Conservation (phyloP, 352 stramenopile species). For the Bremia lactucae region DNA sequence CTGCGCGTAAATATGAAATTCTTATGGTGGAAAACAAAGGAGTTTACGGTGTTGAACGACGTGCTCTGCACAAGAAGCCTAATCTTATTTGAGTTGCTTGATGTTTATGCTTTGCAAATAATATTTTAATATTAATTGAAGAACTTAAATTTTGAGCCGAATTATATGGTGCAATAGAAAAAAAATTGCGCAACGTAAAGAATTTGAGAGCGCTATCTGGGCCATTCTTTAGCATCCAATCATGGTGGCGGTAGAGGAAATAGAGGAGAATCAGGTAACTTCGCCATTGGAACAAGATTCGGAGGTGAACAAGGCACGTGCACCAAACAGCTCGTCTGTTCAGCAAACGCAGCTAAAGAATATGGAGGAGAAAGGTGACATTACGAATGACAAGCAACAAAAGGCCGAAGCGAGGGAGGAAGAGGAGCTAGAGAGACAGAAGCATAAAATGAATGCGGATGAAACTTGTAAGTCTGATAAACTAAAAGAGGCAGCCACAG, state of each 20-base stretch:
- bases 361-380: not conserved
- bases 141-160: no score
- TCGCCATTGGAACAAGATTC: not conserved
- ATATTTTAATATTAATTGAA: no score
- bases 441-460: slow-evolving; percentile 1
- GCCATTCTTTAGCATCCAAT: slow-evolving; percentile 6
- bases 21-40: no score
- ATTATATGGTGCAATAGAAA: no score
- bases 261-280: not conserved
- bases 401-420: slow-evolving; percentile 1
- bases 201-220: slow-evolving; percentile 11
- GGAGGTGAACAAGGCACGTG: not conserved
- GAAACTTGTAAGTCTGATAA: not conserved
- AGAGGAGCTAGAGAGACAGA: not conserved
- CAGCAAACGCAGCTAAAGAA: slow-evolving; percentile 5
- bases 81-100: no score
- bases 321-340: not conserved
- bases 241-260: no score
- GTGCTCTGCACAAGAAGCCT: no score
- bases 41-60: no score
- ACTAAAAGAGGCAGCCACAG: not conserved
- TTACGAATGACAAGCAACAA: not conserved
- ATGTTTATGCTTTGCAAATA: no score
- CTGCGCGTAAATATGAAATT: no score
- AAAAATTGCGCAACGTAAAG: slow-evolving; percentile 7